These are phyloP conservation scores for Coccomyxa subellipsoidea DNA, from an alignment of 163 green algal species.

Conservation along the genomic window DNA sequence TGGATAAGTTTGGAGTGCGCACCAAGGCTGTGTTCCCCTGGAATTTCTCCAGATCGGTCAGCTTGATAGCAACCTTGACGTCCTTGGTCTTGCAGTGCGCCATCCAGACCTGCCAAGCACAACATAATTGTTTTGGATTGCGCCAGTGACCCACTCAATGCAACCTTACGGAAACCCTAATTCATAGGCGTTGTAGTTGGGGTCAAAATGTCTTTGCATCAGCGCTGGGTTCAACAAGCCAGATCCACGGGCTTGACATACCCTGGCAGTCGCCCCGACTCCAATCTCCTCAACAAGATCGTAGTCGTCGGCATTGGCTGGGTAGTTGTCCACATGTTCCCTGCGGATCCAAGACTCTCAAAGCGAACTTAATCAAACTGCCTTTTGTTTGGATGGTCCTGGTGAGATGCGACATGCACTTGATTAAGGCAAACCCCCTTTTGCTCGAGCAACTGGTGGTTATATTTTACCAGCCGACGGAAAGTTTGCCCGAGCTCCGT, in stretches of 20 bases:
- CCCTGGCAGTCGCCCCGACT: conserved; percentile 73
- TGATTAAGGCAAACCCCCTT: too few relatives aligned
- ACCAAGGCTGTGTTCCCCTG: background rate
- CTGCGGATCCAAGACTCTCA: background rate
- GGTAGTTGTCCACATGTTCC: background rate
- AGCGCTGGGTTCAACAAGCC: too few relatives aligned
- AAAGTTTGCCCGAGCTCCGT: background rate
- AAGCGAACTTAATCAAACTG: too few relatives aligned
- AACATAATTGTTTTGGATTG: too few relatives aligned
- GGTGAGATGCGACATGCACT: too few relatives aligned
- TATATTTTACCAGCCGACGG: background rate
- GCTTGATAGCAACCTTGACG: conserved; percentile 82
- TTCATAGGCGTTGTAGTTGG: too few relatives aligned
- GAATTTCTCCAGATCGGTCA: conserved; percentile 76
- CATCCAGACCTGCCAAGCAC: conserved; percentile 55
- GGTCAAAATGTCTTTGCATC: too few relatives aligned
- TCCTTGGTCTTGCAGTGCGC: conserved; percentile 57
- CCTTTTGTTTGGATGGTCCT: too few relatives aligned
- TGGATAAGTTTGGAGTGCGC: too few relatives aligned
- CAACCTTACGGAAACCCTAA: too few relatives aligned
- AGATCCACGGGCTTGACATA: too few relatives aligned
- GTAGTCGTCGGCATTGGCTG: conserved; percentile 44
- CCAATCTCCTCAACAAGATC: conserved; percentile 78
- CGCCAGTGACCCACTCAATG: too few relatives aligned
- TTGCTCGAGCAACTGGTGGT: background rate